Evolutionary conservation across 192 early-diverging fungal genomes (phyloP), one percentile per base, ranked within the genome.

Genomic region (Mortierella claussenii): DNA sequence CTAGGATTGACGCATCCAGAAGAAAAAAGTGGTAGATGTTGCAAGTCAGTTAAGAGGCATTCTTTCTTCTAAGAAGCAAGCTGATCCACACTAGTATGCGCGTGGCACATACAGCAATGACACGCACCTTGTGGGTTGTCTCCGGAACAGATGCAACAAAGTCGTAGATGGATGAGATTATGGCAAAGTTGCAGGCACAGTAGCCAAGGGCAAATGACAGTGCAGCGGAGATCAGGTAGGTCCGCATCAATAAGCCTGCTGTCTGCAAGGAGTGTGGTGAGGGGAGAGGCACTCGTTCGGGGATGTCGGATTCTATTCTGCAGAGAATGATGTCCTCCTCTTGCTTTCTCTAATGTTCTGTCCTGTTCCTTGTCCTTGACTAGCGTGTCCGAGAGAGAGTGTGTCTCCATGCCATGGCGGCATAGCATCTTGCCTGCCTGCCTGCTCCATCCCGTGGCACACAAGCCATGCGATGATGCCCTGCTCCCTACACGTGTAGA

Each of bases 181-280:
- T 34, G 37, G 73, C 65, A 62, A 76, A 76, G 52, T 67, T 66
- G 59, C 73, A 76, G 58, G 73, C 73, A 57, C 59, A 62, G 64
- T 76, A 76, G 73, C 73, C 73, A 26, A 76, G 53, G 37, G 73
- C 65, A 34, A 76, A 76, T 33, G 73, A 76, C 32, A 76, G 2
- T 9, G 59, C 57, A 21, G 73, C 73, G 36, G 73, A 67, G 47
- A 76, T 67, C 57, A 76, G 53, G 57, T 67, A 67, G 64, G 73
- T 66, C 73, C 64, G 64, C 73, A 76, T 76, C 63, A 60, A 71
- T n/a, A n/a, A n/a, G n/a, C n/a, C n/a, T n/a, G n/a, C n/a, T n/a
- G n/a, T n/a, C n/a, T n/a, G n/a, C n/a, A n/a, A n/a, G n/a, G n/a
- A n/a, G n/a, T n/a, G n/a, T n/a, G n/a, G n/a, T n/a, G n/a, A n/a